Percentiles rank a stretch among this genome's conserved stretches.
phyloP scores from a whole-genome alignment of 2,329 filamentous ascomycete genomes.

The Trichoderma atrobrunneum region DNA sequence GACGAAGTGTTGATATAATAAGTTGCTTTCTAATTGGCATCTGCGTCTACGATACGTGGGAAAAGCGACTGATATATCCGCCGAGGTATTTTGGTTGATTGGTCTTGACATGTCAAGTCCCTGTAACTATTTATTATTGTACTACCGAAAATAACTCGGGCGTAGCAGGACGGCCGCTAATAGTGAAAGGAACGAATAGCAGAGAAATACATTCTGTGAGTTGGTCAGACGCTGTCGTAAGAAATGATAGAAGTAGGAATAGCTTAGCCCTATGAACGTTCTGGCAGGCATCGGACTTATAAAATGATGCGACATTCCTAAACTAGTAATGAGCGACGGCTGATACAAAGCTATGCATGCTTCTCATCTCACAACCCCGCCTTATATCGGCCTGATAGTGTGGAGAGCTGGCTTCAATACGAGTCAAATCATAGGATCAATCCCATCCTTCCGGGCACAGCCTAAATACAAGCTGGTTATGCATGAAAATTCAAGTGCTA shows the following conservation, averaged over 20 bases:
- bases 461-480: not conserved
- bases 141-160: not conserved
- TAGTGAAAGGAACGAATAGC: not conserved
- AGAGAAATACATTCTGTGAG: not conserved
- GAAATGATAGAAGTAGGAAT: not conserved
- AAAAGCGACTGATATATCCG: not conserved
- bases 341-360: not conserved
- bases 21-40: not conserved
- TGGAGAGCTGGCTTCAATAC: not conserved
- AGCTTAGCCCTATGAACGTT: not conserved
- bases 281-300: not conserved
- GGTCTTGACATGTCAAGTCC: not conserved
- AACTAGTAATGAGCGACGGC: not conserved
- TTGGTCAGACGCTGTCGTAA: not conserved
- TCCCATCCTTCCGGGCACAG: not conserved
- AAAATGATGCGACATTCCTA: not conserved
- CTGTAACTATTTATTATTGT: not conserved
- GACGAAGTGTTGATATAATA: not conserved
- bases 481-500: not conserved
- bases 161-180: not conserved
- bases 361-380: not conserved
- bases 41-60: not conserved
- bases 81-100: not conserved
- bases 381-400: not conserved
- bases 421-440: not conserved